Percentiles rank a stretch among this genome's conserved stretches.
These are phyloP conservation scores for Linum usitatissimum DNA, from an alignment of 345 rosid species.

Conservation along the genomic window DNA sequence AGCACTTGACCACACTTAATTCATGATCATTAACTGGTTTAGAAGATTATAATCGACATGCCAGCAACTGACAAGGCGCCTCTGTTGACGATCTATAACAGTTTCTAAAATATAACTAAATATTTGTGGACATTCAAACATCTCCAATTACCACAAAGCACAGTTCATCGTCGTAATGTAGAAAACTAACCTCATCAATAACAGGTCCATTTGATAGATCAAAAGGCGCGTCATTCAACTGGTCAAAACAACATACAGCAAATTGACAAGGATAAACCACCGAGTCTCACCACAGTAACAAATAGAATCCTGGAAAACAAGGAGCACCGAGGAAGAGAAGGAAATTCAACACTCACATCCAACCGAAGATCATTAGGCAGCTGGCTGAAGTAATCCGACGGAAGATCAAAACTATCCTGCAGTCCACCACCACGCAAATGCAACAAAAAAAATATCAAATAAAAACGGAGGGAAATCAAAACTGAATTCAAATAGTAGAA, in stretches of 20 bases:
- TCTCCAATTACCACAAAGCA: no score
- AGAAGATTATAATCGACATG: neutral
- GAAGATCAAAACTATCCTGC: conserved; percentile 85
- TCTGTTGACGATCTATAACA: no score
- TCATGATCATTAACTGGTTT: neutral
- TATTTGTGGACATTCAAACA: no score
- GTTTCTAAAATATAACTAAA: no score
- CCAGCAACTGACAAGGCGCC: neutral
- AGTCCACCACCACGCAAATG: conserved; percentile 2
- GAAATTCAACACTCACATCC: conserved; percentile 37
- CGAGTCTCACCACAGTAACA: neutral
- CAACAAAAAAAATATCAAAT: neutral
- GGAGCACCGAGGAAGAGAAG: neutral
- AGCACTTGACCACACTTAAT: conserved; percentile 77
- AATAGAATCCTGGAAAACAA: neutral
- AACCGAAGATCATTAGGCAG: conserved; percentile 71
- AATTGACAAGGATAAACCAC: no score
- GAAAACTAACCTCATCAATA: conserved; percentile 52
- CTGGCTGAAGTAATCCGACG: conserved; percentile 57
- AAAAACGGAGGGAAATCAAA: neutral
- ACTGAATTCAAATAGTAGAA: neutral
- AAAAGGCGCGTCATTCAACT: conserved; percentile 94
- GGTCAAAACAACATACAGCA: neutral
- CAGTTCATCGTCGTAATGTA: no score
- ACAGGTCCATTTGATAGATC: conserved; percentile 86